Base-by-base conservation (phyloP, 208 protist genomes). In the Trypanosoma conorhini region DNA sequence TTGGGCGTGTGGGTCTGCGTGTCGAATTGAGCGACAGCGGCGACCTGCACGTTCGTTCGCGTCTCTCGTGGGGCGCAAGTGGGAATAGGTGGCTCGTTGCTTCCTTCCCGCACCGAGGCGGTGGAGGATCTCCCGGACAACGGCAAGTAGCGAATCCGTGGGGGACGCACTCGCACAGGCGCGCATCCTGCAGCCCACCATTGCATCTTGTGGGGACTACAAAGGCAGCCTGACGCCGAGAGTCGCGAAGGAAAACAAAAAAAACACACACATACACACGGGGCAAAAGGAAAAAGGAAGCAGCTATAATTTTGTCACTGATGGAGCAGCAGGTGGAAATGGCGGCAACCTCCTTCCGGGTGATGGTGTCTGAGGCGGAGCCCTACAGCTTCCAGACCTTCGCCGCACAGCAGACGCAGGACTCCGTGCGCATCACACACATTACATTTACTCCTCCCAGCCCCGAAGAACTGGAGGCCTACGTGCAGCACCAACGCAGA, bases 361-460 rank as follows among this genome's bases (percentile, higher is more conserved):
- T 83, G 0, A 79, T 82, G 33, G 86, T 92, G 30, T 75, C 44
- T n/a, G 84, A 93, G 13, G 77, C 65, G 12, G 79, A 76, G 65
- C 87, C 90, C 28, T 88, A 83, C 73, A 57, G 74, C 52, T 95
- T 92, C 66, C 73, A 82, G 17, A 63, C 73, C 13, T 68, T 71
- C 13, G 76, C 79, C 26, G 48, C 79, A 28, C 84, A 92, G 46
- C 77, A 96, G 67, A 60, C 89, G 31, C 67, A 81, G 52, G 64
- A 81, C 38, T 82, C 81, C 3, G 83, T 96, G 24, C 79, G 80
- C 30, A 66, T 96, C 28, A 86, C 84, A 0, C 90, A 96, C 62
- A 74, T 96, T 60, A 78, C 76, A 50, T 96, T 93, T 77, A 83
- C 83, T 8, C 90, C 90, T 1, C 90, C 90, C 19, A 72, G 62